Evolutionary conservation across 208 protist species (phyloP).

Genomic region (Lotmaria passim): DNA sequence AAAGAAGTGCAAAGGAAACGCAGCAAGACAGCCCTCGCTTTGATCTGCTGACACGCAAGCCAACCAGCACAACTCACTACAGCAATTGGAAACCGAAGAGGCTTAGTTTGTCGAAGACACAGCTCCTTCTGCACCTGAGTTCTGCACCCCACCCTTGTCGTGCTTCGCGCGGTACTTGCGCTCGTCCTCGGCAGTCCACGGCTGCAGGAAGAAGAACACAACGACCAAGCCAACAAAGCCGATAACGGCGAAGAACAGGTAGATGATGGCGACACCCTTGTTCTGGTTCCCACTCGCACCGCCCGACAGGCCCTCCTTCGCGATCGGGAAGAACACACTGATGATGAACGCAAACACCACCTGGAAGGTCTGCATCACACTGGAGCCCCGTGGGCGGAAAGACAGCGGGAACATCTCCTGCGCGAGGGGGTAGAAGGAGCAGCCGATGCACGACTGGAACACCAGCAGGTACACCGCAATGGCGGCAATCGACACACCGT

Average conservation of each 20-base stretch:
- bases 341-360: constrained; percentile 87
- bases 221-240: constrained; percentile 75
- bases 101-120: not conserved
- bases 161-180: constrained; percentile 11
- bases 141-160: not conserved
- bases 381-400: constrained; percentile 68
- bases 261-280: constrained; percentile 79
- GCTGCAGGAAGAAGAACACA: constrained; percentile 71
- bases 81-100: not conserved
- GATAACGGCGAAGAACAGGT: constrained; percentile 83
- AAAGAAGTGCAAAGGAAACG: not conserved
- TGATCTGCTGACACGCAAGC: not conserved
- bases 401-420: constrained; percentile 81
- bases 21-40: no score
- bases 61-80: not conserved
- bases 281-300: constrained; percentile 76
- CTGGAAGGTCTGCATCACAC: constrained; percentile 67
- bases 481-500: constrained; percentile 71
- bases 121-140: not conserved
- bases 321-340: constrained; percentile 83
- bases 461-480: constrained; percentile 77
- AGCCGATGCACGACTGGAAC: constrained; percentile 77
- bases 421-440: constrained; percentile 80
- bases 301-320: constrained; percentile 70
- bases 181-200: constrained; percentile 50